Evolutionary conservation across 2,329 filamentous ascomycete genomes (phyloP).

Genomic region (Calonectria fujianensis): DNA sequence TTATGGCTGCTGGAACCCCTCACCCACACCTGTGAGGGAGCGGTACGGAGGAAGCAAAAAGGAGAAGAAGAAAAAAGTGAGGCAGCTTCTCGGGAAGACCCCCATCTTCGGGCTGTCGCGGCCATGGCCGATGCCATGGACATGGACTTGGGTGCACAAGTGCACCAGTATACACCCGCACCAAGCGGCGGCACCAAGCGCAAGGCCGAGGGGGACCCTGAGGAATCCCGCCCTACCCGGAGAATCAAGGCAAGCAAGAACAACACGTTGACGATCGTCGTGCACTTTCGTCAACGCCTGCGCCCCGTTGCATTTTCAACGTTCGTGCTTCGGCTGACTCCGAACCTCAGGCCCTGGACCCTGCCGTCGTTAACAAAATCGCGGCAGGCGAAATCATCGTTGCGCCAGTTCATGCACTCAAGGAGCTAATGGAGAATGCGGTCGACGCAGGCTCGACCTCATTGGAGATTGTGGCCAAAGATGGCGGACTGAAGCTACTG

Average conservation of each 20-base stretch:
- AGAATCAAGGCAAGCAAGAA: conserved; percentile 68
- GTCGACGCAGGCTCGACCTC: conserved; percentile 97
- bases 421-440: conserved; percentile 97
- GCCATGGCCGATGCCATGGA: conserved; percentile 66
- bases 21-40: conserved; percentile 16
- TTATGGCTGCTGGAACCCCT: conserved; percentile 16
- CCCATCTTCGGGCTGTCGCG: not conserved
- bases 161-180: conserved; percentile 34
- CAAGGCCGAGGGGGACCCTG: conserved; percentile 65
- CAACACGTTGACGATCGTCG: conserved; percentile 1
- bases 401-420: conserved; percentile 94
- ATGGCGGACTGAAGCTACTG: conserved; percentile 93
- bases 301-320: conserved; percentile 34
- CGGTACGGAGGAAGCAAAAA: not conserved
- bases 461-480: conserved; percentile 93
- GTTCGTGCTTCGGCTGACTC: conserved; percentile 36
- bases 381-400: conserved; percentile 99
- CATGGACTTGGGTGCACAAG: conserved; percentile 50
- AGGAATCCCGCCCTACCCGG: conserved; percentile 64
- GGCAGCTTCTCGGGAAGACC: conserved; percentile 15
- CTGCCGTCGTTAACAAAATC: conserved; percentile 98
- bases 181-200: conserved; percentile 66
- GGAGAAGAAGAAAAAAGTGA: conserved; percentile 25
- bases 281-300: conserved; percentile 12
- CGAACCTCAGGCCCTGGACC: conserved; percentile 83